Evolutionary conservation across 495 filamentous ascomycete genomes (phyloP).

Genomic region (Cryomyces antarcticus): DNA sequence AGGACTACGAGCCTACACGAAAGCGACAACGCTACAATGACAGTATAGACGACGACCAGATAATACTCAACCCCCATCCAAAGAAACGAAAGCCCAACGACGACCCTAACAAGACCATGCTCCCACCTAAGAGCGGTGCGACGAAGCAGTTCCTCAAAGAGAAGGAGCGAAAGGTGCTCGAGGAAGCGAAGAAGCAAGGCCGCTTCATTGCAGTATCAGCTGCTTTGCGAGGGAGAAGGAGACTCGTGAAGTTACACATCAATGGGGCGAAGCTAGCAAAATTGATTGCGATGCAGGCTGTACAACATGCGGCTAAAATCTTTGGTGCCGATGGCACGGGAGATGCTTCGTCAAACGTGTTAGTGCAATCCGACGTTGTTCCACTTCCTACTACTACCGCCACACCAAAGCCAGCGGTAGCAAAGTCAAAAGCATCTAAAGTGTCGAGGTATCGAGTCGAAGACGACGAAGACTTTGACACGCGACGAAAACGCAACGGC

Average conservation of each 20-base stretch:
- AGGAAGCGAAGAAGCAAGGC: constrained; percentile 18
- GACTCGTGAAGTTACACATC: constrained; percentile 15
- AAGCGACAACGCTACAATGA: neutral
- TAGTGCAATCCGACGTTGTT: constrained; percentile 12
- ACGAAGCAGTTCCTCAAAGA: constrained; percentile 19
- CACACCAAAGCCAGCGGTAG: neutral
- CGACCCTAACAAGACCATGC: neutral
- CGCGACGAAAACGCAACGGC: neutral
- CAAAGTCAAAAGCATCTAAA: constrained; percentile 2
- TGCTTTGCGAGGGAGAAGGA: constrained; percentile 13
- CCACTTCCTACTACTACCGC: constrained; percentile 1
- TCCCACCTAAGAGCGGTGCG: constrained; percentile 12
- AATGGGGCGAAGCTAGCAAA: constrained; percentile 3
- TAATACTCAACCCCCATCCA: neutral
- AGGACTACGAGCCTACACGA: constrained; percentile 1
- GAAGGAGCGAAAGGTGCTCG: constrained; percentile 16
- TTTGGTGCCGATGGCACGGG: constrained; percentile 1
- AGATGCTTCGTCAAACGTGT: constrained; percentile 3
- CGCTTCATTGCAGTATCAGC: constrained; percentile 18
- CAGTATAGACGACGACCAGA: constrained; percentile 4
- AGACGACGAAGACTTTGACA: constrained; percentile 10
- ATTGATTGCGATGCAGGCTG: neutral
- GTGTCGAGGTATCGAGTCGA: constrained; percentile 11
- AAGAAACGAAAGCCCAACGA: constrained; percentile 8
- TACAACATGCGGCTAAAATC: neutral